Percentiles rank a stretch among this genome's conserved stretches.
Conservation (phyloP, 768 basidiomycete genomes). For the Royoungia palumana region DNA sequence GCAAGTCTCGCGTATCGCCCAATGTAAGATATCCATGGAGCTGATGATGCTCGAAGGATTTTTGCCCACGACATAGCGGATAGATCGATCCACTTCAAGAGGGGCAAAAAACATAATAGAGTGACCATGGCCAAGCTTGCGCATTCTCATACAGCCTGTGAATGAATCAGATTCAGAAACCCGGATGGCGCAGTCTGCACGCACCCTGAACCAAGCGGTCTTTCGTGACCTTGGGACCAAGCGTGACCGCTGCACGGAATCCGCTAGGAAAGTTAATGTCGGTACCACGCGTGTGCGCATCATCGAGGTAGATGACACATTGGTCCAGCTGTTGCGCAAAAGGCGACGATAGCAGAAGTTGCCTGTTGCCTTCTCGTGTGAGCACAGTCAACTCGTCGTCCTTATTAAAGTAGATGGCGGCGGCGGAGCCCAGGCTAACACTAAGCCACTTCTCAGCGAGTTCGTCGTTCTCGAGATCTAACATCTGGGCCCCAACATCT, state of each 20-base stretch:
- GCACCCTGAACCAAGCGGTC: conserved; percentile 16
- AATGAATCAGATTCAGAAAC: neutral
- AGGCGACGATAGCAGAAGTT: conserved; percentile 37
- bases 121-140: conserved; percentile 46
- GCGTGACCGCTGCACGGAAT: conserved; percentile 15
- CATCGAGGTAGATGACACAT: conserved; percentile 15
- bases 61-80: conserved; percentile 29
- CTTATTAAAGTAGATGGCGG: conserved; percentile 26
- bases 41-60: neutral
- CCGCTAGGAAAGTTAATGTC: conserved; percentile 15
- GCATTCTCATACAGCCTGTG: conserved; percentile 55
- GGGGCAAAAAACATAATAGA: conserved; percentile 49
- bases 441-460: conserved; percentile 40
- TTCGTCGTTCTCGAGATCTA: conserved; percentile 43
- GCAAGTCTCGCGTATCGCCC: conserved; percentile 47
- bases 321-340: conserved; percentile 8
- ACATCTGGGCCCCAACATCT: conserved; percentile 53
- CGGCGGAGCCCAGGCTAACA: conserved; percentile 7
- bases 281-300: conserved; percentile 18
- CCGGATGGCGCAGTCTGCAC: neutral
- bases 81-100: conserved; percentile 40
- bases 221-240: conserved; percentile 17
- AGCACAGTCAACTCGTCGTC: conserved; percentile 26
- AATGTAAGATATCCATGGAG: conserved; percentile 38
- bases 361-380: conserved; percentile 35